phyloP scores from a whole-genome alignment of 2,329 filamentous ascomycete species.

The Plectosphaerella sp. region DNA sequence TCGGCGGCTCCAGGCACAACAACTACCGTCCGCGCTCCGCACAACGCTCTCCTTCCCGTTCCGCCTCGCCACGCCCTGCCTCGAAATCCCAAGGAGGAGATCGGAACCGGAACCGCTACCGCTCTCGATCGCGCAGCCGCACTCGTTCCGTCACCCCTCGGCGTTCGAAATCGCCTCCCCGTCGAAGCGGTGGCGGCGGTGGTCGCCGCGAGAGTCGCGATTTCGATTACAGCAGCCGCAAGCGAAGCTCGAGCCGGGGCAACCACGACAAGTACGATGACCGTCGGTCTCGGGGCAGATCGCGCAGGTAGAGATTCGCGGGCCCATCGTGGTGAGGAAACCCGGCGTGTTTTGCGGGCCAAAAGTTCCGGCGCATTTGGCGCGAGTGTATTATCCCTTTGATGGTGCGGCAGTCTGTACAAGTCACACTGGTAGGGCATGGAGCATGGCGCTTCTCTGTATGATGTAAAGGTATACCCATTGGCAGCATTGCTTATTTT shows the following conservation, averaged over 20 bases:
- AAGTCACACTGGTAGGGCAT: background rate
- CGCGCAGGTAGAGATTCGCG: background rate
- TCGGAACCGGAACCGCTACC: conserved; percentile 34
- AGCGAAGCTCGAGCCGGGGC: conserved; percentile 18
- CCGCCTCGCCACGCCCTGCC: conserved; percentile 19
- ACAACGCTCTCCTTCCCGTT: conserved; percentile 42
- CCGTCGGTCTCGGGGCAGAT: conserved; percentile 16
- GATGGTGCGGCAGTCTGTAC: no score
- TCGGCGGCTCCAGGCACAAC: conserved; percentile 38
- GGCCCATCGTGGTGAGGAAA: no score
- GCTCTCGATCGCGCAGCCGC: conserved; percentile 37
- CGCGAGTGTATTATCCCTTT: no score
- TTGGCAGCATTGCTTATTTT: background rate
- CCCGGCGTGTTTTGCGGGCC: no score
- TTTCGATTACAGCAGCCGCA: conserved; percentile 13
- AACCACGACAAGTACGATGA: conserved; percentile 38
- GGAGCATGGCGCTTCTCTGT: background rate
- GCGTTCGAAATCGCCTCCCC: conserved; percentile 30
- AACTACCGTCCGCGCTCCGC: conserved; percentile 59
- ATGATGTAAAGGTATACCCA: background rate
- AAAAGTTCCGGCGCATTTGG: no score
- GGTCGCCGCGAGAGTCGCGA: conserved; percentile 17
- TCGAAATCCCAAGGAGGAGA: conserved; percentile 15
- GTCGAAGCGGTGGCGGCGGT: conserved; percentile 22
- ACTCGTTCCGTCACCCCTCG: conserved; percentile 32